Conservation (phyloP, 129 eudicot genomes). For the Helianthus tuberosus region DNA sequence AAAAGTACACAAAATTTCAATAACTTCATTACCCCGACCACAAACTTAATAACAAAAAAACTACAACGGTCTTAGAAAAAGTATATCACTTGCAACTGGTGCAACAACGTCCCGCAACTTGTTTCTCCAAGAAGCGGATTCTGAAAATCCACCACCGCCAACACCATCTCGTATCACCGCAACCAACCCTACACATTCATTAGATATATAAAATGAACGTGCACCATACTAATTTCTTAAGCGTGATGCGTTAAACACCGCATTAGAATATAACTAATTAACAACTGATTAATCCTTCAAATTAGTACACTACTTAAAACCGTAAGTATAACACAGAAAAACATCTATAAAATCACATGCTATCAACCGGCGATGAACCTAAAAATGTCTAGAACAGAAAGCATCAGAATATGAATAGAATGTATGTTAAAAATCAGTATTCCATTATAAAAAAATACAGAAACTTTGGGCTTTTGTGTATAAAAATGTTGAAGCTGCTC, state of each 20-base stretch:
- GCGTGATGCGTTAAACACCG: not conserved
- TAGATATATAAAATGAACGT: too few relatives aligned
- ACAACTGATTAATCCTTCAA: not conserved
- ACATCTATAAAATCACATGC: too few relatives aligned
- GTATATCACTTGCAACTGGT: slow-evolving; percentile 73
- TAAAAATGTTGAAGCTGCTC: slow-evolving; percentile 71
- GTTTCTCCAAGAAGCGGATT: slow-evolving; percentile 59
- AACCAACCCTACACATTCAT: too few relatives aligned
- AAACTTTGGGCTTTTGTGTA: too few relatives aligned
- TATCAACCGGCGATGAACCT: too few relatives aligned
- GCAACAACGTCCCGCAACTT: slow-evolving; percentile 75
- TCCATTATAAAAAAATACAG: too few relatives aligned
- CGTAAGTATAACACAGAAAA: too few relatives aligned
- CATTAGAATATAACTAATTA: not conserved
- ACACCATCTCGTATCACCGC: slow-evolving; percentile 51
- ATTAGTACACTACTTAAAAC: not conserved
- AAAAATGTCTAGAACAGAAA: too few relatives aligned
- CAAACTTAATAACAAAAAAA: not conserved
- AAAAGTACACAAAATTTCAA: slow-evolving; percentile 19
- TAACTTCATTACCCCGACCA: not conserved
- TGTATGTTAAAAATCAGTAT: too few relatives aligned
- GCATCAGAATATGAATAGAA: too few relatives aligned
- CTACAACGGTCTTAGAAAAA: not conserved
- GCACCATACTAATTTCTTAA: not conserved
- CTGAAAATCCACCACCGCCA: slow-evolving; percentile 49